phyloP scores from a whole-genome alignment of 306 rosid species.

The Prunus mume region DNA sequence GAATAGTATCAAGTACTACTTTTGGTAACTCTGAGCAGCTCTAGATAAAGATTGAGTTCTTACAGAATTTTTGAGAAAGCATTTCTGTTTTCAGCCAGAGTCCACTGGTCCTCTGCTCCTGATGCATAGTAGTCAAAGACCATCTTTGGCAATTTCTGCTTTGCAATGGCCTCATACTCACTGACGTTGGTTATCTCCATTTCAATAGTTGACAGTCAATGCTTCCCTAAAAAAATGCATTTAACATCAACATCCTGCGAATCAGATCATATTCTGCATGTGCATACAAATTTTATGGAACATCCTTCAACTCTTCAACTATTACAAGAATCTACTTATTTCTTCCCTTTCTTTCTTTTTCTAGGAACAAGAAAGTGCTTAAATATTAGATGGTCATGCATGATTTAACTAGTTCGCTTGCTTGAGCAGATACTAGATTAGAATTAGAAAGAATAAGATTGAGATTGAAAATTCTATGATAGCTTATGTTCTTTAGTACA shows the following conservation, averaged over 20 bases:
- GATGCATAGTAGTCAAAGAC: constrained; percentile 70
- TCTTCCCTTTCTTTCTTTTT: neutral
- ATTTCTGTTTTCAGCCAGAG: constrained; percentile 66
- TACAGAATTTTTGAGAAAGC: constrained; percentile 68
- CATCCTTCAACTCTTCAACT: neutral
- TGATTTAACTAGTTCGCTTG: too few relatives aligned
- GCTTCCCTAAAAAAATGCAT: constrained; percentile 27
- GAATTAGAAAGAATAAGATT: neutral
- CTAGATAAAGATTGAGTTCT: constrained; percentile 13
- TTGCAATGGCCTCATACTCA: constrained; percentile 68
- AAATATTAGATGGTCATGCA: neutral
- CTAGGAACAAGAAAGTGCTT: neutral
- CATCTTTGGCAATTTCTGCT: constrained; percentile 72
- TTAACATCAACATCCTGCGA: neutral
- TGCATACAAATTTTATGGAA: neutral
- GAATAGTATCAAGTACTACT: neutral
- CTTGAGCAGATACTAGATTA: neutral
- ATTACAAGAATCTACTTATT: neutral
- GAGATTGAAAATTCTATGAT: neutral
- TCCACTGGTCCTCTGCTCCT: constrained; percentile 80
- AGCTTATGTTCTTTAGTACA: neutral
- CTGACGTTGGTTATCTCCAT: constrained; percentile 69
- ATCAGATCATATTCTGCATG: neutral
- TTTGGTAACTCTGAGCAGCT: neutral
- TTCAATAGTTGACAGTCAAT: constrained; percentile 16